Evolutionary conservation across 2,329 filamentous ascomycete genomes (phyloP).

Genomic region (Colletotrichum tanaceti): DNA sequence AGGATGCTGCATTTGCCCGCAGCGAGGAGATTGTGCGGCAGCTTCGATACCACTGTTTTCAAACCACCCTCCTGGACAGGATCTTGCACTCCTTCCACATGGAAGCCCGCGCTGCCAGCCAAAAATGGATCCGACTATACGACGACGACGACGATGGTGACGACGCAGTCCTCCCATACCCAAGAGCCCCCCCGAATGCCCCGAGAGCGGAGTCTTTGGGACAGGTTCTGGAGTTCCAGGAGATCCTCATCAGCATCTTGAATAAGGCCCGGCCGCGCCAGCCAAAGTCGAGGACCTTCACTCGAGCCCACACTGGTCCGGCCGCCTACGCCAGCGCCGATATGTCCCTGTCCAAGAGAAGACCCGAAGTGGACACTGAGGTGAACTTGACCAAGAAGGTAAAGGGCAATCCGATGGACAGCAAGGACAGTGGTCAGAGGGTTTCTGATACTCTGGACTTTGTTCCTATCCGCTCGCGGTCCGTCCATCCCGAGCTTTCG

Average conservation of each 20-base stretch:
- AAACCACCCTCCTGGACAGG: conserved; percentile 2
- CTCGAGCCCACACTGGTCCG: neutral
- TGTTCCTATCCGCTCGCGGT: conserved; percentile 28
- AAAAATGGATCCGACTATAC: conserved; percentile 21
- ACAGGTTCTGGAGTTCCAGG: conserved; percentile 23
- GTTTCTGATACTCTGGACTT: conserved; percentile 7
- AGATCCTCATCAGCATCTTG: conserved; percentile 8
- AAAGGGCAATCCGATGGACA: conserved; percentile 1
- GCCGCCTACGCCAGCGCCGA: neutral
- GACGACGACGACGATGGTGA: neutral
- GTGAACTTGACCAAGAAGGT: conserved; percentile 13
- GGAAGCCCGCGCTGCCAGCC: conserved; percentile 23
- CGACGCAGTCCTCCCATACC: neutral
- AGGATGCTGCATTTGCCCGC: conserved; percentile 13
- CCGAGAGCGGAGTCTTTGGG: conserved; percentile 14
- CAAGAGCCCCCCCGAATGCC: conserved; percentile 7
- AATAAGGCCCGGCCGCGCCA: neutral
- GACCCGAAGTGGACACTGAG: neutral
- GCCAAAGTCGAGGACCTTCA: neutral
- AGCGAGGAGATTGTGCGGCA: conserved; percentile 17
- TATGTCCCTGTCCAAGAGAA: conserved; percentile 14
- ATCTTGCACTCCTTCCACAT: conserved; percentile 20
- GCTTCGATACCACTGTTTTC: conserved; percentile 19
- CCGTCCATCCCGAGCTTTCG: neutral
- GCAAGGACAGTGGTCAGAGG: neutral